Percentiles rank a stretch among this genome's conserved stretches.
phyloP scores from a whole-genome alignment of 1,284 basidiomycete species.

The Pseudozyma pruni region DNA sequence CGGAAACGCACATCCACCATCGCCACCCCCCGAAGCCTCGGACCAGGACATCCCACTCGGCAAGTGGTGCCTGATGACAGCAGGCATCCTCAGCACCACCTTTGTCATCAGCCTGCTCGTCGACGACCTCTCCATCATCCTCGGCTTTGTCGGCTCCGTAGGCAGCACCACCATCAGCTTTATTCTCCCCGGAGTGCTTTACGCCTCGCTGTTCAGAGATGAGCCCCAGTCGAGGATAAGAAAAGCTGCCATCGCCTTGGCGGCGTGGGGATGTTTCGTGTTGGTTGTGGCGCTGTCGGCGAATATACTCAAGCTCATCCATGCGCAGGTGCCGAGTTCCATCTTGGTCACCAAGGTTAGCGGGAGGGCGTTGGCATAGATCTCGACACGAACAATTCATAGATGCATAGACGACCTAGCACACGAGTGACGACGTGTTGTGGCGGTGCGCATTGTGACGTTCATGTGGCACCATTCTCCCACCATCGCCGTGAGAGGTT shows the following conservation, averaged over 20 bases:
- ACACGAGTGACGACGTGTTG: too few relatives aligned
- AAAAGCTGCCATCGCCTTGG: slow-evolving; percentile 35
- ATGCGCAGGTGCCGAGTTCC: slow-evolving; percentile 41
- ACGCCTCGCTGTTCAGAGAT: slow-evolving; percentile 42
- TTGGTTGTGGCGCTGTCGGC: slow-evolving; percentile 54
- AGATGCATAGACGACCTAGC: too few relatives aligned
- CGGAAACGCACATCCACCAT: not conserved
- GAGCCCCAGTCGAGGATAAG: slow-evolving; percentile 32
- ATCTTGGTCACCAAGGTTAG: slow-evolving; percentile 21
- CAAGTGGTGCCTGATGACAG: slow-evolving; percentile 57
- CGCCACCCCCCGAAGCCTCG: not conserved
- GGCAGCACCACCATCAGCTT: slow-evolving; percentile 97
- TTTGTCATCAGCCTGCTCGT: slow-evolving; percentile 60
- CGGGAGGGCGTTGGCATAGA: too few relatives aligned
- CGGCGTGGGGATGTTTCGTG: slow-evolving; percentile 52
- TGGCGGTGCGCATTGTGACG: too few relatives aligned
- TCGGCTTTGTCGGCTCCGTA: slow-evolving; percentile 92
- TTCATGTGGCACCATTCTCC: too few relatives aligned
- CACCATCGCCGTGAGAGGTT: too few relatives aligned
- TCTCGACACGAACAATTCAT: too few relatives aligned
- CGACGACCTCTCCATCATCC: slow-evolving; percentile 64
- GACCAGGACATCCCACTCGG: slow-evolving; percentile 40
- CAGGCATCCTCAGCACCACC: slow-evolving; percentile 54
- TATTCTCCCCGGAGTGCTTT: slow-evolving; percentile 80
- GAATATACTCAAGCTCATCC: slow-evolving; percentile 55